A percentile compares a stretch with the other conserved stretches of the same genome.
Evolutionary conservation across 805 yeast species (phyloP).

Genomic region (Komagataella pastoris): DNA sequence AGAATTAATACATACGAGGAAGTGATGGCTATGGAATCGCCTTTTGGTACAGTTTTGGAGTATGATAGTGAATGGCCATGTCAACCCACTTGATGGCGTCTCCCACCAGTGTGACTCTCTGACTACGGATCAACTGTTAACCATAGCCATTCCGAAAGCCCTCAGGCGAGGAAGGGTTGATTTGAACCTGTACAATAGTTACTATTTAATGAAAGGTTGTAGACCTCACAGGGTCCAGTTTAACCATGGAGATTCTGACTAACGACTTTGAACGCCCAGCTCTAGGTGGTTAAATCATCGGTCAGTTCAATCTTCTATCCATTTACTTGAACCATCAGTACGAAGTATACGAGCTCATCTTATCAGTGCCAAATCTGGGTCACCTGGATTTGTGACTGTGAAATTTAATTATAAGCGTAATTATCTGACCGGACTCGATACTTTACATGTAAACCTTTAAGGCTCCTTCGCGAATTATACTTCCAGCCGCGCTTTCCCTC

Average conservation of each 20-base stretch:
- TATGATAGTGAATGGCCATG: too few species aligned
- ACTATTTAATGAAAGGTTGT: background rate
- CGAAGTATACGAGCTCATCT: background rate
- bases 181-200: background rate
- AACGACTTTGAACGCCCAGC: too few species aligned
- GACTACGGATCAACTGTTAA: too few species aligned
- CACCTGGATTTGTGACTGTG: background rate
- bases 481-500: background rate
- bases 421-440: background rate
- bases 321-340: background rate
- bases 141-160: background rate
- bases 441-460: background rate
- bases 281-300: too few species aligned
- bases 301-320: too few species aligned
- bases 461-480: background rate
- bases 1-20: background rate
- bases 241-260: too few species aligned
- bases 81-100: too few species aligned
- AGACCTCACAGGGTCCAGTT: too few species aligned
- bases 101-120: too few species aligned
- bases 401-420: background rate
- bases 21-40: background rate
- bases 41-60: too few species aligned
- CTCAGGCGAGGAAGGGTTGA: background rate
- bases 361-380: background rate